Conservation (phyloP, 306 rosid species). For the Luffa aegyptiaca region DNA sequence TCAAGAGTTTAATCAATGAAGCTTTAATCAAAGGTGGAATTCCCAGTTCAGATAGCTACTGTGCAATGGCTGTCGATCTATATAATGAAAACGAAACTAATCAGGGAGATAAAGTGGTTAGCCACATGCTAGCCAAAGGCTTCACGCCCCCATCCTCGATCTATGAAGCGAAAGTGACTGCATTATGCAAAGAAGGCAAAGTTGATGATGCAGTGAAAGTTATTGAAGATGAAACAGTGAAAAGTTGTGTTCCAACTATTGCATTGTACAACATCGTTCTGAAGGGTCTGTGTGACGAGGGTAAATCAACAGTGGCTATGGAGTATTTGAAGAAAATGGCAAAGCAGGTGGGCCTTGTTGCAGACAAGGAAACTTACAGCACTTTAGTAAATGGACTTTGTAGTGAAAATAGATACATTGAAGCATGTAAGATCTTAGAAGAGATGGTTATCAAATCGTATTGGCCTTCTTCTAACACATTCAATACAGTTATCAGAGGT, state of each 20-base stretch:
- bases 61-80: constrained; percentile 30
- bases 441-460: constrained; percentile 25
- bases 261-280: constrained; percentile 14
- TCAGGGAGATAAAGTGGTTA: constrained; percentile 23
- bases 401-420: constrained; percentile 15
- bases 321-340: constrained; percentile 23
- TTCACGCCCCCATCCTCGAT: constrained; percentile 21
- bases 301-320: constrained; percentile 15
- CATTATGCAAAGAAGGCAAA: constrained; percentile 24
- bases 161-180: constrained; percentile 25
- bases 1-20: constrained; percentile 20
- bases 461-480: constrained; percentile 19
- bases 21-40: constrained; percentile 31
- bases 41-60: constrained; percentile 28
- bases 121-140: constrained; percentile 19
- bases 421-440: constrained; percentile 20
- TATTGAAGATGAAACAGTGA: constrained; percentile 22
- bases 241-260: constrained; percentile 21
- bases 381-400: constrained; percentile 25
- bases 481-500: constrained; percentile 18
- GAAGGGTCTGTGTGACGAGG: constrained; percentile 20
- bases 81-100: constrained; percentile 17
- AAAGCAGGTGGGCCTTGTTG: constrained; percentile 18
- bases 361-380: constrained; percentile 18
- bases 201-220: constrained; percentile 25